These are phyloP conservation scores for Erodium chrysanthum DNA, from an alignment of 441 rosid genomes.

Conservation along the genomic window DNA sequence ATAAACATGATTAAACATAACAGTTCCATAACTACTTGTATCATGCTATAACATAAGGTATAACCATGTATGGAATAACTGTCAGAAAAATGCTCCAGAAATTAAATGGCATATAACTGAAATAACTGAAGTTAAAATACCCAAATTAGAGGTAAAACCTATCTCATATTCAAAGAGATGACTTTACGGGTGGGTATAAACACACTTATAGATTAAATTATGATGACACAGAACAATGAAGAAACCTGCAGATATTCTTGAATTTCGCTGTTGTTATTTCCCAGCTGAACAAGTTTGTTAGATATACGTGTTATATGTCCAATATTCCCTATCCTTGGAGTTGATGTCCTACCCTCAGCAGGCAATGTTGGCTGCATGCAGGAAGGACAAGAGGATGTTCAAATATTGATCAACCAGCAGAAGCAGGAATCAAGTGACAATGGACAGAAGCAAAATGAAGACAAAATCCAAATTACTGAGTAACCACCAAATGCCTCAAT, in stretches of 20 bases:
- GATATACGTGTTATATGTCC: slow-evolving; percentile 86
- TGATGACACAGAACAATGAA: slow-evolving; percentile 5
- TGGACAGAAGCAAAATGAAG: neutral
- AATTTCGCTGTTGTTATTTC: slow-evolving; percentile 48
- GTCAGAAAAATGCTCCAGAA: neutral
- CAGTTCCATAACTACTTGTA: neutral
- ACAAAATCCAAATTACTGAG: neutral
- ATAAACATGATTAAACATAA: slow-evolving; percentile 8
- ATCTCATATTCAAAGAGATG: neutral
- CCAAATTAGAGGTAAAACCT: neutral
- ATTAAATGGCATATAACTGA: neutral
- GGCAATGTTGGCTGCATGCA: slow-evolving; percentile 65
- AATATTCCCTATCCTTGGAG: slow-evolving; percentile 67
- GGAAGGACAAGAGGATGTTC: slow-evolving; percentile 13
- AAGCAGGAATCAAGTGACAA: neutral
- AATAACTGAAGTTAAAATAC: neutral
- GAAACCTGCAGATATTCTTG: slow-evolving; percentile 67
- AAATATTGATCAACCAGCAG: slow-evolving; percentile 8
- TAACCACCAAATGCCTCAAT: neutral
- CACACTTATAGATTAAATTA: neutral
- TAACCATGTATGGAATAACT: neutral
- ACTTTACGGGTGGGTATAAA: neutral
- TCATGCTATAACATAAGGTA: neutral
- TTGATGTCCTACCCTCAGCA: slow-evolving; percentile 48
- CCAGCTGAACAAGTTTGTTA: slow-evolving; percentile 75